Conservation (phyloP, 176 grass and related monocot genomes). For the Oryza coarctata region DNA sequence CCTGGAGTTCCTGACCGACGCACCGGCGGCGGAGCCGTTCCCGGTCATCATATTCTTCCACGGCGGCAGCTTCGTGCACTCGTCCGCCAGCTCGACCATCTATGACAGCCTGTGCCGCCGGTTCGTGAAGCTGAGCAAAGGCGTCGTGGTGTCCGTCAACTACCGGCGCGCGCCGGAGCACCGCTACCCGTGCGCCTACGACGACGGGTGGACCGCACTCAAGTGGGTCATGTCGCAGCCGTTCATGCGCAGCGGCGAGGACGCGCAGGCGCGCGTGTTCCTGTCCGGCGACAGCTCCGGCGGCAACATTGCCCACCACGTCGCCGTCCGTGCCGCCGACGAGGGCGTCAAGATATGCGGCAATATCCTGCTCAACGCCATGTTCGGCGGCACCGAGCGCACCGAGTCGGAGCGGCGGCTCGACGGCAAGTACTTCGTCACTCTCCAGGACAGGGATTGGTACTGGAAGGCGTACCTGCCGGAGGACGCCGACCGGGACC, state of each 20-base stretch:
- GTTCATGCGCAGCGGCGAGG: constrained; percentile 65
- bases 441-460: constrained; percentile 96
- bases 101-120: constrained; percentile 84
- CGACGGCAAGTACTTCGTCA: constrained; percentile 97
- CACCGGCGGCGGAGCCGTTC: constrained; percentile 60
- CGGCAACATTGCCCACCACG: constrained; percentile 97
- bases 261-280: constrained; percentile 59
- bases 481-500: constrained; percentile 84
- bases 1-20: constrained; percentile 55
- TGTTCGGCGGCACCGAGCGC: constrained; percentile 79
- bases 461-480: constrained; percentile 99
- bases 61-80: constrained; percentile 97
- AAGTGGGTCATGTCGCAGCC: constrained; percentile 73
- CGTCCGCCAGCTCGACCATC: constrained; percentile 66
- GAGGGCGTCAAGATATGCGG: constrained; percentile 70
- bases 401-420: constrained; percentile 81
- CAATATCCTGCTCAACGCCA: constrained; percentile 91
- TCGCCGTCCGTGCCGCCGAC: constrained; percentile 70
- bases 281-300: constrained; percentile 92
- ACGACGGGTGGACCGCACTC: constrained; percentile 86
- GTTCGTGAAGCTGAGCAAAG: constrained; percentile 68
- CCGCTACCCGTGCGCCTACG: constrained; percentile 86
- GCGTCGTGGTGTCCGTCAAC: constrained; percentile 85
- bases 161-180: constrained; percentile 88
- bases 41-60: constrained; percentile 99